Base-by-base conservation (phyloP, 2,329 filamentous ascomycete genomes). In the Laburnicola sp. region DNA sequence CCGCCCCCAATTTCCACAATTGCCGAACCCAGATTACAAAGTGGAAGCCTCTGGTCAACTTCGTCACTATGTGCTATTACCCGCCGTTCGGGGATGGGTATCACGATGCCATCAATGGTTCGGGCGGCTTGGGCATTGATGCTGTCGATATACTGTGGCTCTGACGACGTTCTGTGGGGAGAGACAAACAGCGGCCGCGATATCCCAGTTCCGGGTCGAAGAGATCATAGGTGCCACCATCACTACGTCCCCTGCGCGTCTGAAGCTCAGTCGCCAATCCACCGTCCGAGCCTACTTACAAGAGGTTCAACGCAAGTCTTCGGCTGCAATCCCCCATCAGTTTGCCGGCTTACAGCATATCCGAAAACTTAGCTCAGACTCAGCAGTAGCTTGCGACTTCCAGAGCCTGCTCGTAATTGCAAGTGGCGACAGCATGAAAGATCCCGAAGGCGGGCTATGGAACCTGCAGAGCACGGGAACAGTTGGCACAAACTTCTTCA, bases 91-190 rank as follows among this genome's bases (percentile, higher is more conserved):
- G 58, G 59, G 10, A 53, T 60, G 21, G 65, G 65, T 5, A 62
- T 69, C 0, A 62, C n/a, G n/a, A n/a, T n/a, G n/a, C n/a, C n/a
- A n/a, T n/a, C n/a, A n/a, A n/a, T 74, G 37, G 65, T 80, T 44
- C 70, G 74, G 27, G 72, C 75, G 8, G 74, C 76, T 6, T 80
- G 77, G 78, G 76, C 72, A 1, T 53, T 80, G 34, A 64, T 79
- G 1, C 60, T 79, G 5, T 68, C 75, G 31, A 73, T 70, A 41
- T 79, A 79, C 55, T 75, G 76, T 9, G 73, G 70, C 2, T 72
- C 73, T n/a, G 71, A 78, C 40, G 75, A 80, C 56, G 74, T 79
- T 6, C 69, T 75, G 23, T 81, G 79, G 61, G 78, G 76, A 0
- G 75, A 74, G 52, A 74, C 69, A 1, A 57, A 70, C 10, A 69